These are phyloP conservation scores for Saccharomycopsis schoenii DNA, from an alignment of 805 yeast species.

Conservation along the genomic window DNA sequence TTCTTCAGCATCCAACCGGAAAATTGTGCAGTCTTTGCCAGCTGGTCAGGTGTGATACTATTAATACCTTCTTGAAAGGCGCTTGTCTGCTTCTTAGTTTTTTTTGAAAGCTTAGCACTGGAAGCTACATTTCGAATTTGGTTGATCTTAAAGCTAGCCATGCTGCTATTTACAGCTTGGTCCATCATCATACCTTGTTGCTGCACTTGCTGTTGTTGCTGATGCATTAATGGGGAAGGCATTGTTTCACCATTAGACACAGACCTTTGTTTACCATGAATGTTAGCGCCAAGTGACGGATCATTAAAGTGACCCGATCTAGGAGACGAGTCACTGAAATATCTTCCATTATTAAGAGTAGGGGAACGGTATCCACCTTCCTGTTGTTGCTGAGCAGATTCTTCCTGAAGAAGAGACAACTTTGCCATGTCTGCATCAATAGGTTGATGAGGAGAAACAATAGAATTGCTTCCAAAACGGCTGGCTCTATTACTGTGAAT, in stretches of 20 bases:
- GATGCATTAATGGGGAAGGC: constrained; percentile 8
- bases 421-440: background rate
- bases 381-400: background rate
- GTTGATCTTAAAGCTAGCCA: constrained; percentile 13
- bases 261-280: background rate
- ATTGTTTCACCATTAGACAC: constrained; percentile 1
- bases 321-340: background rate
- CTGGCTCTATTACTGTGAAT: background rate
- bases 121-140: constrained; percentile 19
- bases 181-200: constrained; percentile 25
- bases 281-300: background rate
- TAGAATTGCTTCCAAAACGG: background rate
- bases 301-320: background rate
- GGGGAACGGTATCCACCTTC: background rate
- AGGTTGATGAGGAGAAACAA: background rate
- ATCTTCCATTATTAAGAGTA: background rate
- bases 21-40: constrained; percentile 63
- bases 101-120: constrained; percentile 19
- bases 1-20: constrained; percentile 97
- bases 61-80: constrained; percentile 87
- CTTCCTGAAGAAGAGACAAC: background rate
- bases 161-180: background rate
- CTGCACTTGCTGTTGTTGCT: constrained; percentile 12
- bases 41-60: constrained; percentile 61
- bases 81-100: constrained; percentile 56